Evolutionary conservation across 2,329 filamentous ascomycete species (phyloP), one percentile per base, ranked within the genome.

Genomic region (Aureobasidium sp.): DNA sequence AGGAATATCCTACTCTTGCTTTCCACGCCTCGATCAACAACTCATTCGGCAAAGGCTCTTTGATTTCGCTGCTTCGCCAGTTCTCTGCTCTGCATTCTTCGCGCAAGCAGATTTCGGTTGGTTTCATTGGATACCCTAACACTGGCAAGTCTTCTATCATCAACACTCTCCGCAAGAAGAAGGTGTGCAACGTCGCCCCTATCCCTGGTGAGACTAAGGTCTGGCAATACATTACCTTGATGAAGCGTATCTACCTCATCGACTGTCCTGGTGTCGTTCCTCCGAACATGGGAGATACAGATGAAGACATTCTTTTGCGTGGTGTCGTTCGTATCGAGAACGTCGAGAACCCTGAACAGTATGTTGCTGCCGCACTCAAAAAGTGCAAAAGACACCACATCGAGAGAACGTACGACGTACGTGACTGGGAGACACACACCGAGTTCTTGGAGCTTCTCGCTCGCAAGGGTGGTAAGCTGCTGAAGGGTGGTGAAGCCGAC

Each of bases 161-260:
- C 77, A 99, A 99, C 77, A 96, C 93, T 0, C 79, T 99, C 3
- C 84, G 91, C 49, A 93, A 91, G 74, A 97, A 97, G 80, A 92
- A 94, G 73, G 92, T 97, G 44, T 92, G 92, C 77, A 94, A 83
- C 16, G 91, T 96, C 3, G 94, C 94, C 7, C 94, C 93, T 6
- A 96, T 97, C 65, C 93, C 94, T 7, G 94, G 92, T 15, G 92
- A 97, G 79, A 97, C 93, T 37, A 97, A 97, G 76, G 89, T 97
- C 34, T 97, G 94, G 93, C 93, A 97, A 73, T 97, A 97, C 71
- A 91, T 97, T 67, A 96, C 91, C 3, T 76, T 97, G 63, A 96
- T 96, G 89, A 95, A 92, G 78, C 83, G 91, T 59, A 96, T 96
- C 58, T 92, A 93, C 75, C 83, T 99, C 60, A 97, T 99, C 68